phyloP scores from a whole-genome alignment of 345 rosid species.

The Cardamine chenopodiifolia region DNA sequence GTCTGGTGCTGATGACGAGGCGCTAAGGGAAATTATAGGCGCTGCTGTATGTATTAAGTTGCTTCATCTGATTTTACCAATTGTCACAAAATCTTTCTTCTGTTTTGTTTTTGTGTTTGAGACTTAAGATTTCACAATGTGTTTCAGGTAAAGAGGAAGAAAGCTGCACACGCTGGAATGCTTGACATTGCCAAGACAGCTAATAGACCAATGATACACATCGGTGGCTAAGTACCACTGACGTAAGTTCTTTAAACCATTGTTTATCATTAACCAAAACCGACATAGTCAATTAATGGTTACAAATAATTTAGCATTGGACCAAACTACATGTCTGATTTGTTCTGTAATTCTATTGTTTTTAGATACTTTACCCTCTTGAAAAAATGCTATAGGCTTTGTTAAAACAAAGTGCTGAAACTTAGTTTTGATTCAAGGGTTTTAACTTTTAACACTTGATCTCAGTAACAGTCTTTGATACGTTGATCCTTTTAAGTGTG shows the following conservation, averaged over 20 bases:
- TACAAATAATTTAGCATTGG: too few relatives aligned
- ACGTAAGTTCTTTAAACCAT: conserved; percentile 13
- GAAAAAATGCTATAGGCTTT: background rate
- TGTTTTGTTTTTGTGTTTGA: conserved; percentile 15
- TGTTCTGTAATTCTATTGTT: background rate
- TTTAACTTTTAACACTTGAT: background rate
- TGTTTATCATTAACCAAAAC: conserved; percentile 2
- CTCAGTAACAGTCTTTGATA: background rate
- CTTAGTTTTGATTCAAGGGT: background rate
- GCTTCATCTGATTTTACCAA: conserved; percentile 11
- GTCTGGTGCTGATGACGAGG: conserved; percentile 65
- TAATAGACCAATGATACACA: conserved; percentile 86
- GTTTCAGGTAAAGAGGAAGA: conserved; percentile 74
- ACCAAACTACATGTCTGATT: background rate
- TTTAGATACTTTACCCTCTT: background rate
- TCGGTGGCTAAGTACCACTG: conserved; percentile 59
- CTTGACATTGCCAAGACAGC: conserved; percentile 79
- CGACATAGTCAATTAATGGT: background rate
- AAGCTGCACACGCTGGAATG: conserved; percentile 86
- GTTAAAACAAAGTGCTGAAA: background rate
- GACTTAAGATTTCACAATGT: background rate
- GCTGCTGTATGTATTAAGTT: conserved; percentile 67
- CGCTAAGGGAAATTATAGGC: conserved; percentile 77
- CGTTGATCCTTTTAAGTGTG: background rate
- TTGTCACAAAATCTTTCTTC: background rate